Evolutionary conservation across 2,329 filamentous ascomycete species (phyloP), one percentile per base, ranked within the genome.

Genomic region (Pseudocercospora pini-densiflorae): DNA sequence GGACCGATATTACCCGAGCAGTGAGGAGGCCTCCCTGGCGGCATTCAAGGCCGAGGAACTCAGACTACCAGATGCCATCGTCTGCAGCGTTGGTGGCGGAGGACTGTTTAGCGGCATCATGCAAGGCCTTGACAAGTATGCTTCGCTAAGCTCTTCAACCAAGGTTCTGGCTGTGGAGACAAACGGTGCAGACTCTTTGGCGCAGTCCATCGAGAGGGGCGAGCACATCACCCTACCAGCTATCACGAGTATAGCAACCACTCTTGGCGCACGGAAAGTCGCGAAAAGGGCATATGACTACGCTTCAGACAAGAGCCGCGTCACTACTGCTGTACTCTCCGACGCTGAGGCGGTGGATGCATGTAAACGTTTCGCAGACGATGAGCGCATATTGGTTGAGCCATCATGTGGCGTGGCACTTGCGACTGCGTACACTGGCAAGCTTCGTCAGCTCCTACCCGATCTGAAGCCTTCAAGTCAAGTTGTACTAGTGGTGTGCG

Each of bases 401-500:
- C 83, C 90, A 40, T 89, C 93, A 0, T 97, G 94, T 77, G 93
- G 94, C 0, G 93, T 94, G 5, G 91, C 90, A 61, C 80, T 97
- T 12, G 92, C 90, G 1, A 77, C 87, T 2, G 88, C 84, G 65
- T 93, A 92, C 73, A 87, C 86, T 47, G 88, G 86, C 0, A 79
- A 86, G 47, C 76, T 96, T 74, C 87, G 90, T 40, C n/a, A 12
- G 29, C 60, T 49, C 27, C 49, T 55, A 14, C 85, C 85, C 36
- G 47, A 64, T 27, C 85, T 92, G 69, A 89, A 85, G 79, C 81
- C 83, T 0, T 80, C 85, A 64, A 90, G 88, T 76, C 92, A 91
- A 68, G 86, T 97, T 5, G 93, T 97, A 1, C 82, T 97, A 61
- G 84, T 97, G 24, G 88, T 97, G 6, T 98, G 94, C 75, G 94